These are phyloP conservation scores for Chrysoporthe cubensis DNA, from an alignment of 2,329 filamentous ascomycete species.

Conservation along the genomic window DNA sequence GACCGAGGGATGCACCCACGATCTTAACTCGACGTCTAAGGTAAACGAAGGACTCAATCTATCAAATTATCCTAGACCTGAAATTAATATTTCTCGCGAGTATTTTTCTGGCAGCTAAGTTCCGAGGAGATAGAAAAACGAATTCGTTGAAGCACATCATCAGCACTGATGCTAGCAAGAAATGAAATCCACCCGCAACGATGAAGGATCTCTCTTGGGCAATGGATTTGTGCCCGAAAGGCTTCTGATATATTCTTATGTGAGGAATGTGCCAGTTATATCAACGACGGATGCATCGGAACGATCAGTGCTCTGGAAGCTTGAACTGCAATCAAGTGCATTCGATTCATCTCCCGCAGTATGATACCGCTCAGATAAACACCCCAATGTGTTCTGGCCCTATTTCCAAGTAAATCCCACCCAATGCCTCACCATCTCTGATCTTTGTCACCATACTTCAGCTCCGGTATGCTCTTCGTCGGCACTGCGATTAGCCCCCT, in stretches of 20 bases:
- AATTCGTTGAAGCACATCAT: background rate
- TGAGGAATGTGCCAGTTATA: too few species aligned
- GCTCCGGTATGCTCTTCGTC: conserved; percentile 8
- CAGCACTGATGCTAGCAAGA: too few species aligned
- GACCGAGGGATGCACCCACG: background rate
- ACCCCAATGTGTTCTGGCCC: background rate
- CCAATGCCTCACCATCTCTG: conserved; percentile 12
- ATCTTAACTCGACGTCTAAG: background rate
- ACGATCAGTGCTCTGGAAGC: too few species aligned
- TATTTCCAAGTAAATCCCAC: background rate
- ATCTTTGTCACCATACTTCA: conserved; percentile 32
- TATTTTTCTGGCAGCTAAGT: background rate
- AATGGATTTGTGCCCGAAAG: too few species aligned
- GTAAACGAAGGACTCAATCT: background rate
- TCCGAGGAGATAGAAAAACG: background rate
- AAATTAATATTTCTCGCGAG: background rate
- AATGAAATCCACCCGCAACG: too few species aligned
- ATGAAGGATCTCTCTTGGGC: too few species aligned
- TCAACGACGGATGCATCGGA: too few species aligned
- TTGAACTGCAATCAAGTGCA: too few species aligned
- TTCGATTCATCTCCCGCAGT: background rate
- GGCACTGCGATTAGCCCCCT: conserved; percentile 43
- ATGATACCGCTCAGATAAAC: background rate
- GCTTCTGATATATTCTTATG: too few species aligned
- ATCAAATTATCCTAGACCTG: conserved; percentile 6